Conservation (phyloP, 495 filamentous ascomycete species). For the Aspergillus leporis region DNA sequence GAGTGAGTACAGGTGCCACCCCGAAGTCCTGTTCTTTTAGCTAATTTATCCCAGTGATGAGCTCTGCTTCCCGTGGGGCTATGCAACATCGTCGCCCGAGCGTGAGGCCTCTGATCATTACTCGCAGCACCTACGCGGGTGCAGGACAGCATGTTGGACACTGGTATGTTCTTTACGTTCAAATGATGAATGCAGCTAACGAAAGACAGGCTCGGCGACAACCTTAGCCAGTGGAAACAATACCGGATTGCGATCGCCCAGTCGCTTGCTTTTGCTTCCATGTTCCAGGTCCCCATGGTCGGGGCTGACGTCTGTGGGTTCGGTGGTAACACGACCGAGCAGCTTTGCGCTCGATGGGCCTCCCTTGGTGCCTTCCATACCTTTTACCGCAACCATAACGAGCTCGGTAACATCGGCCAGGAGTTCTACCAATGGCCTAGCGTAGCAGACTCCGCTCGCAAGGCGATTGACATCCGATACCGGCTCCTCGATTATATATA, state of each 20-base stretch:
- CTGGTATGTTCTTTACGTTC: conserved; percentile 50
- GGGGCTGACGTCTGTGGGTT: conserved; percentile 85
- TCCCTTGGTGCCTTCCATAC: conserved; percentile 77
- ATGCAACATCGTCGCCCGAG: conserved; percentile 69
- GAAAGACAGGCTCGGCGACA: conserved; percentile 67
- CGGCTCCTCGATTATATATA: conserved; percentile 80
- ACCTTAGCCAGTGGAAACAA: conserved; percentile 69
- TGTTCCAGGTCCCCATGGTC: conserved; percentile 87
- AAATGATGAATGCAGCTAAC: background rate
- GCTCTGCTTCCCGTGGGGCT: conserved; percentile 59
- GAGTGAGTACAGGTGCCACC: conserved; percentile 41
- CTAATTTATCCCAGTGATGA: conserved; percentile 64
- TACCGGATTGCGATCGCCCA: conserved; percentile 69
- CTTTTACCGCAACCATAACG: conserved; percentile 83
- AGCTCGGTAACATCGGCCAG: conserved; percentile 52
- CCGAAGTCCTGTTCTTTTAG: conserved; percentile 5
- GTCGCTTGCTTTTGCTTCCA: conserved; percentile 71
- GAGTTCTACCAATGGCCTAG: conserved; percentile 76
- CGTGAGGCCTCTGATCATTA: conserved; percentile 75
- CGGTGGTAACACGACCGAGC: conserved; percentile 67
- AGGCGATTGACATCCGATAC: conserved; percentile 75
- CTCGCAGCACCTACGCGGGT: conserved; percentile 80
- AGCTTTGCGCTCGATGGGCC: conserved; percentile 82
- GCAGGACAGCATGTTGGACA: conserved; percentile 77
- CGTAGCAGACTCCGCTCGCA: conserved; percentile 65